Evolutionary conservation across 2,329 filamentous ascomycete genomes (phyloP).

Genomic region (Delphinella strobiligena): DNA sequence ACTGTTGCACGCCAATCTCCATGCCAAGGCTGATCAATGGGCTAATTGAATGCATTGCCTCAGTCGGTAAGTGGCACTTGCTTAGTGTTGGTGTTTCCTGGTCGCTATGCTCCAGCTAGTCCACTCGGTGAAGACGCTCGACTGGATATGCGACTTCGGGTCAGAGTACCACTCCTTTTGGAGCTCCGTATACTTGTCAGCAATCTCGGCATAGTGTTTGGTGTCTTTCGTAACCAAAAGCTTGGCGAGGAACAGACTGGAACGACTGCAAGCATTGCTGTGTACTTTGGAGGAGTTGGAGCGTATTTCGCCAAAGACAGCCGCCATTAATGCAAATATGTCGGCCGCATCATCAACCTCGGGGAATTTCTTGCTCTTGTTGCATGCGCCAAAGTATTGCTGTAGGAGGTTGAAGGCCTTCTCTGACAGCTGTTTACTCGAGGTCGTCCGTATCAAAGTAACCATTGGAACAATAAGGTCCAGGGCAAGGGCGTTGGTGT

Average conservation of each 20-base stretch:
- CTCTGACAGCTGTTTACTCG: constrained; percentile 60
- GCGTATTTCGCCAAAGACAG: constrained; percentile 57
- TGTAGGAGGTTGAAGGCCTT: constrained; percentile 63
- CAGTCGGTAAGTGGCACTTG: background rate
- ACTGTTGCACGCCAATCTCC: too few species aligned
- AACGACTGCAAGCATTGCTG: constrained; percentile 60
- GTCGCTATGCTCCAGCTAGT: constrained; percentile 29
- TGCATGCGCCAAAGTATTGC: constrained; percentile 55
- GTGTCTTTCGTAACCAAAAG: constrained; percentile 42
- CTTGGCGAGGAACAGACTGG: constrained; percentile 55
- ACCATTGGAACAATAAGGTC: constrained; percentile 64
- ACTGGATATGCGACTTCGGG: constrained; percentile 28
- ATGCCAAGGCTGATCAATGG: too few species aligned
- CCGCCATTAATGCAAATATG: constrained; percentile 47
- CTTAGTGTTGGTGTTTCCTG: constrained; percentile 12
- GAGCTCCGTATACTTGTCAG: constrained; percentile 30
- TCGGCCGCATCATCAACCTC: constrained; percentile 29
- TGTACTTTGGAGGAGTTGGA: constrained; percentile 57
- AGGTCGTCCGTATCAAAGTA: constrained; percentile 63
- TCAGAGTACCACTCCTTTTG: constrained; percentile 32
- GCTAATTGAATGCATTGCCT: background rate
- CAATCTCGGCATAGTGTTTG: constrained; percentile 25
- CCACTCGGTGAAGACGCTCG: constrained; percentile 34
- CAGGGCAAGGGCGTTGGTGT: constrained; percentile 54
- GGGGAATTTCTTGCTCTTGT: constrained; percentile 33